Conservation (phyloP, 352 stramenopile species). For the Chrysophaeum taylorii region DNA sequence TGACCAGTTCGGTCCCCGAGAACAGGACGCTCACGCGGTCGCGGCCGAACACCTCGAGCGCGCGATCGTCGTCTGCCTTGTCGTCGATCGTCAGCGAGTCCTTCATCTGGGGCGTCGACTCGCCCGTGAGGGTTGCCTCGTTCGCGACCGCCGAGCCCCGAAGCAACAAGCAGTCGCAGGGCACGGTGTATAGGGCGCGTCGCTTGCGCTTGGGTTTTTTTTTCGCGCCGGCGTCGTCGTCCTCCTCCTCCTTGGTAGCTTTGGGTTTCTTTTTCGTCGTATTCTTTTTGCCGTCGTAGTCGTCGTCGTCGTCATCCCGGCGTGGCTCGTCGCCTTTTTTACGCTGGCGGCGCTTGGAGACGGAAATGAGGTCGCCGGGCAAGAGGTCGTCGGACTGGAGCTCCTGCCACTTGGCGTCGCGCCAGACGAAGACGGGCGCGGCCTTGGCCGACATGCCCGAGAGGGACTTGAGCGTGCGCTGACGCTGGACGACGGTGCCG, state of each 20-base stretch:
- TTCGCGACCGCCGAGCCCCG: conserved; percentile 89
- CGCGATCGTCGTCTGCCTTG: background rate
- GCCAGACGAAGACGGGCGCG: conserved; percentile 75
- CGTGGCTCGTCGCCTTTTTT: conserved; percentile 26
- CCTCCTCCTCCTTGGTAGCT: conserved; percentile 34
- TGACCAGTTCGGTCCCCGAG: conserved; percentile 13
- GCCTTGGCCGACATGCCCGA: conserved; percentile 76
- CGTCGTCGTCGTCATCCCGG: conserved; percentile 53
- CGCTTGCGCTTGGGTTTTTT: background rate
- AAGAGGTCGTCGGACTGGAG: conserved; percentile 70
- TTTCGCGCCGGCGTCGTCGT: conserved; percentile 27
- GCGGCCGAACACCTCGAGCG: background rate
- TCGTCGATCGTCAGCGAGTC: conserved; percentile 50
- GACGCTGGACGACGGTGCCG: conserved; percentile 82
- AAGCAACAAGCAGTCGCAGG: conserved; percentile 85
- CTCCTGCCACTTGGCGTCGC: conserved; percentile 66
- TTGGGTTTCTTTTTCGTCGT: too few relatives aligned
- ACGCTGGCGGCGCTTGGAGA: conserved; percentile 56
- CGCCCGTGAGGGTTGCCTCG: conserved; percentile 91
- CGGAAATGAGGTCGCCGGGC: conserved; percentile 81
- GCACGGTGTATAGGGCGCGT: conserved; percentile 54
- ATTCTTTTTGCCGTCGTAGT: conserved; percentile 26
- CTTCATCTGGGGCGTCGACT: conserved; percentile 97
- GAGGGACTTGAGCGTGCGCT: conserved; percentile 88
- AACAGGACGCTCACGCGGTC: background rate